phyloP scores from a whole-genome alignment of 169 alveolate genomes.

The Gregarina niphandrodes region DNA sequence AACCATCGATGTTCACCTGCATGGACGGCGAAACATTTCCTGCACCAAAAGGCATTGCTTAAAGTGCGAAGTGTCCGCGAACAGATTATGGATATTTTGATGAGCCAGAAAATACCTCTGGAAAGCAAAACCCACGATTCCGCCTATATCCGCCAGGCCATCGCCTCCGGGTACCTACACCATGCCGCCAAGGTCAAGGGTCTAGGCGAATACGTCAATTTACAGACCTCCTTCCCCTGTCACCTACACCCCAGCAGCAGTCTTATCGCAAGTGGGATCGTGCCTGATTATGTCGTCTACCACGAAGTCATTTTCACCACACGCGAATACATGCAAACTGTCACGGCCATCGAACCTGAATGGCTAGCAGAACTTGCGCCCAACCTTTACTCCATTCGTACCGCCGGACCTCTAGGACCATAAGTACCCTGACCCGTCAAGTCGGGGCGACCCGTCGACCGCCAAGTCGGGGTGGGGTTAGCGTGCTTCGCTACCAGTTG shows the following conservation, averaged over 20 bases:
- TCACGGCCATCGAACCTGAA: conserved; percentile 92
- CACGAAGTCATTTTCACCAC: conserved; percentile 95
- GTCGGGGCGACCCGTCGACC: no score
- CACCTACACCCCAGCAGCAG: conserved; percentile 95
- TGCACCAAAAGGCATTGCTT: conserved; percentile 61
- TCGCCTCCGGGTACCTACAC: conserved; percentile 94
- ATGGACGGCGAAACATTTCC: conserved; percentile 71
- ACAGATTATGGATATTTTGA: conserved; percentile 60
- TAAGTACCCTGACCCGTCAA: no score
- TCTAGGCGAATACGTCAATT: conserved; percentile 89
- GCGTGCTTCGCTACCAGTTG: no score
- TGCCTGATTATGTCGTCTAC: conserved; percentile 97
- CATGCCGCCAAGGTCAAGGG: conserved; percentile 95
- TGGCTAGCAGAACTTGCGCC: conserved; percentile 79
- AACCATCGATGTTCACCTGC: conserved; percentile 49
- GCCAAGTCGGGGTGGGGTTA: no score
- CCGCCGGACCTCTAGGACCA: no score
- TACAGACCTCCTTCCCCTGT: conserved; percentile 88
- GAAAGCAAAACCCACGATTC: not conserved
- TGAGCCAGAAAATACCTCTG: conserved; percentile 16
- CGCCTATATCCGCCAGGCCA: conserved; percentile 39
- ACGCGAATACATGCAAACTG: conserved; percentile 81
- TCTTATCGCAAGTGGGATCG: conserved; percentile 83
- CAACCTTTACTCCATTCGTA: conserved; percentile 42
- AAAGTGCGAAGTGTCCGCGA: conserved; percentile 54